Conservation (phyloP, 306 rosid genomes). For the Purshia tridentata region DNA sequence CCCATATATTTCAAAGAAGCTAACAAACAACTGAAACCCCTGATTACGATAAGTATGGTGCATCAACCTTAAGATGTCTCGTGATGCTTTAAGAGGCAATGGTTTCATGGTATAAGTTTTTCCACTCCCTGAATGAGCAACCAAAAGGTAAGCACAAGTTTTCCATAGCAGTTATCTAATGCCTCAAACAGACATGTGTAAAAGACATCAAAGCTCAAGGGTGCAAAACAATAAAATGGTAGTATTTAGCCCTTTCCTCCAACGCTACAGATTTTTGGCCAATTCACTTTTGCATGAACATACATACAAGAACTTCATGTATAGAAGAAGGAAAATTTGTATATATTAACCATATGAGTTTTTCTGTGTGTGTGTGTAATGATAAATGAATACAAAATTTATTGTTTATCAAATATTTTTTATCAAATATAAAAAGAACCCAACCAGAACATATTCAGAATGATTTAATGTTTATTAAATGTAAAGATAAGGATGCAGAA, state of each 20-base stretch:
- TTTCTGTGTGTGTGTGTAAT: background rate
- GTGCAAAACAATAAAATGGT: background rate
- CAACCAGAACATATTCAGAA: background rate
- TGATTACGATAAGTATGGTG: slow-evolving; percentile 91
- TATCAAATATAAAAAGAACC: background rate
- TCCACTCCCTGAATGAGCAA: slow-evolving; percentile 75
- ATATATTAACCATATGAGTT: background rate
- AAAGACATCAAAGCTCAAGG: background rate
- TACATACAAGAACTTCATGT: background rate
- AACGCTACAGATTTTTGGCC: background rate
- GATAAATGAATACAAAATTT: background rate
- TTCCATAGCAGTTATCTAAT: background rate
- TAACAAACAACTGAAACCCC: slow-evolving; percentile 87
- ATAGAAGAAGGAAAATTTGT: background rate
- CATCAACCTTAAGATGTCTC: slow-evolving; percentile 94
- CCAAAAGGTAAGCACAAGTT: slow-evolving; percentile 25
- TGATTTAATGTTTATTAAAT: background rate
- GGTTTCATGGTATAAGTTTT: slow-evolving; percentile 98
- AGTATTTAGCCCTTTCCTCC: background rate
- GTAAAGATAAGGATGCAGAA: background rate
- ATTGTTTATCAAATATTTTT: background rate
- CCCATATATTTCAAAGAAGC: slow-evolving; percentile 98
- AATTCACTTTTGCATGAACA: background rate
- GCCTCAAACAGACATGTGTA: background rate
- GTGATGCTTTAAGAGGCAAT: slow-evolving; percentile 89